phyloP scores from a whole-genome alignment of 805 yeast genomes.

The Tetrapisispora iriomotensis region DNA sequence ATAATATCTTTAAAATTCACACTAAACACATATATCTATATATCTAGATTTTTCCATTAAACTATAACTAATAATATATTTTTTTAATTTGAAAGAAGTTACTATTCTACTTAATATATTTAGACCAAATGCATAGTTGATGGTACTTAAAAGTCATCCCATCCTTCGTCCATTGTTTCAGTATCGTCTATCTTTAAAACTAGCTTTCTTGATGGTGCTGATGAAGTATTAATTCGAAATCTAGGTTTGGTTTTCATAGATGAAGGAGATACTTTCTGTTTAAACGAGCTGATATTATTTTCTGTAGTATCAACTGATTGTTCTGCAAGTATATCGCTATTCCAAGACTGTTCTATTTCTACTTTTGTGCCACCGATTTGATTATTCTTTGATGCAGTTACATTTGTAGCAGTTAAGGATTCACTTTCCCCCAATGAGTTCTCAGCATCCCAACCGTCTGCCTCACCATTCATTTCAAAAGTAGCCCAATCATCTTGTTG shows the following conservation, averaged over 20 bases:
- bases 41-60: no score
- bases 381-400: background rate
- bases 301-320: no score
- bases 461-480: background rate
- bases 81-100: no score
- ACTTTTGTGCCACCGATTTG: conserved; percentile 5
- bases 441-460: background rate
- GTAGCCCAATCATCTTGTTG: conserved; percentile 26
- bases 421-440: background rate
- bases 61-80: no score
- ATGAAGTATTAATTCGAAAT: background rate
- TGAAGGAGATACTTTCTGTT: no score
- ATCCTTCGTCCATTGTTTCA: conserved; percentile 7
- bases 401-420: no score
- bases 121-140: no score
- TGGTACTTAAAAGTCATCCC: no score
- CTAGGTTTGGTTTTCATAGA: background rate
- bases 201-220: background rate
- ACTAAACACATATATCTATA: no score
- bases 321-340: conserved; percentile 8
- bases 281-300: no score
- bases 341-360: conserved; percentile 17
- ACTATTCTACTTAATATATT: background rate
- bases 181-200: background rate
- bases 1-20: no score